phyloP scores from a whole-genome alignment of 2,329 filamentous ascomycete species.

The Alternaria novae-zelandiae region DNA sequence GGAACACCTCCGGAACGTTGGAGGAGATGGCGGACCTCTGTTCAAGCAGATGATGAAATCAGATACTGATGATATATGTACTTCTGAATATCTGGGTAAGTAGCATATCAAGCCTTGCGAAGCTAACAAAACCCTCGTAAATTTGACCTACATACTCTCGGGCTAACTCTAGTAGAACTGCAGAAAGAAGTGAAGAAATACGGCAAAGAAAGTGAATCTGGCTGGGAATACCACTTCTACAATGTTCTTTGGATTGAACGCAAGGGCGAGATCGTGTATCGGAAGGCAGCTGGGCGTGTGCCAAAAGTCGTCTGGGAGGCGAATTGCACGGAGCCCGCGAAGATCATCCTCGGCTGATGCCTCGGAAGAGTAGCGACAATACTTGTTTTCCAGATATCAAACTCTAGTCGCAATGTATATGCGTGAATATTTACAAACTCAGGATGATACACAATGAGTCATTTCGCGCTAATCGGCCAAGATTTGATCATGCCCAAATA shows the following conservation, averaged over 20 bases:
- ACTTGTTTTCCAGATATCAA: too few species aligned
- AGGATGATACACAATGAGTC: background rate
- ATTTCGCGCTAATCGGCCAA: background rate
- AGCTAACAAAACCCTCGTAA: too few species aligned
- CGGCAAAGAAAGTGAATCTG: too few species aligned
- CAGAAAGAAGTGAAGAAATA: background rate
- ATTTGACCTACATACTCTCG: too few species aligned
- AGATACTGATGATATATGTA: accelerated
- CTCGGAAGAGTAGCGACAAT: too few species aligned
- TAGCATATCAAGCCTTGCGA: too few species aligned
- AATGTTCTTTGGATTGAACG: background rate
- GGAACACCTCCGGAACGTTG: background rate
- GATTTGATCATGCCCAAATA: background rate
- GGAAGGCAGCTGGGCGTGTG: background rate
- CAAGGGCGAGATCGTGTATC: background rate
- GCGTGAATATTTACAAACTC: background rate
- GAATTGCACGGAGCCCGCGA: background rate
- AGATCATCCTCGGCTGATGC: background rate
- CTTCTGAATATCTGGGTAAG: background rate
- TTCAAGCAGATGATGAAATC: background rate
- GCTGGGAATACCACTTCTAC: background rate
- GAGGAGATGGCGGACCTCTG: background rate
- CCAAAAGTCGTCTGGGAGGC: background rate
- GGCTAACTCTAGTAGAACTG: too few species aligned
- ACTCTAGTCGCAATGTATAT: background rate